phyloP scores from a whole-genome alignment of 306 rosid species.

The Ziziphus jujuba region DNA sequence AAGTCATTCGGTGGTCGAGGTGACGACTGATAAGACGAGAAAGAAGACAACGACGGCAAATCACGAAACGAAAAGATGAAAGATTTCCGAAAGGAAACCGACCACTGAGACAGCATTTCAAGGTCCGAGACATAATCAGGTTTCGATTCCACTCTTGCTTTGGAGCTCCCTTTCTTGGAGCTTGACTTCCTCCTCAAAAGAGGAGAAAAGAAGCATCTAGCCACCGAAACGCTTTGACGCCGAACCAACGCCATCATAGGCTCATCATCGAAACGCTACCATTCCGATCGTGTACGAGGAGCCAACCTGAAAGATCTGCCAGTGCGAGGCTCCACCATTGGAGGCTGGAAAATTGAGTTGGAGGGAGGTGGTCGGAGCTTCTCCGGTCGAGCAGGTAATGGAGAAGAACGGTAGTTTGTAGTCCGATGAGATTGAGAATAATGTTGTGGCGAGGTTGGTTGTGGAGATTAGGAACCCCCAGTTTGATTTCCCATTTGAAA shows the following conservation, averaged over 20 bases:
- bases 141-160: slow-evolving; percentile 19
- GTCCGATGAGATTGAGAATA: not conserved
- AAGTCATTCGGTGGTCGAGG: slow-evolving; percentile 57
- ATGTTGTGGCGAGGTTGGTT: slow-evolving; percentile 11
- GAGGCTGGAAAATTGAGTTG: slow-evolving; percentile 23
- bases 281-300: slow-evolving; percentile 50
- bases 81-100: slow-evolving; percentile 56
- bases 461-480: slow-evolving; percentile 68
- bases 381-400: slow-evolving; percentile 24
- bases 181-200: slow-evolving; percentile 38
- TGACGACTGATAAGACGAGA: slow-evolving; percentile 50
- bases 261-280: slow-evolving; percentile 50
- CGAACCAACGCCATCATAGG: slow-evolving; percentile 31
- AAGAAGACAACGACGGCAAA: slow-evolving; percentile 41
- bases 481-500: slow-evolving; percentile 92
- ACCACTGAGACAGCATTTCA: slow-evolving; percentile 62
- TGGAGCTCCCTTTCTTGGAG: slow-evolving; percentile 13
- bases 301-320: slow-evolving; percentile 46
- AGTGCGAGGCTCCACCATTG: slow-evolving; percentile 32
- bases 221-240: slow-evolving; percentile 44
- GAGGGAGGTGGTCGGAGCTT: slow-evolving; percentile 62
- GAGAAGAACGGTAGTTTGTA: not conserved
- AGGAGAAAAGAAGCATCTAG: slow-evolving; percentile 77
- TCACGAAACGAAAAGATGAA: slow-evolving; percentile 46
- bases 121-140: slow-evolving; percentile 41